Base-by-base conservation (phyloP, 306 rosid genomes). In the Benincasa hispida region DNA sequence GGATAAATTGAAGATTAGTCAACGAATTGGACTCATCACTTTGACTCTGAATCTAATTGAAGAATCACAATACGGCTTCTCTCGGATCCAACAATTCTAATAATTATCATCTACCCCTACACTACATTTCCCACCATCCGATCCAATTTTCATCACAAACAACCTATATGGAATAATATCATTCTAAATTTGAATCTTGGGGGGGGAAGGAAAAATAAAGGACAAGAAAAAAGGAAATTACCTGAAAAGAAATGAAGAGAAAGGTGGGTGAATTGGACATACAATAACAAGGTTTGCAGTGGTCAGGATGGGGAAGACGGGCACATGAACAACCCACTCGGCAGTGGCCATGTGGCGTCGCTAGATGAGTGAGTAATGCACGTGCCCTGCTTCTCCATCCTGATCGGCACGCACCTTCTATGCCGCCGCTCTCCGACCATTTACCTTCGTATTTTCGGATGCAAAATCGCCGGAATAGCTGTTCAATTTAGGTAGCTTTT, bases 301-400 rank as follows among this genome's bases (percentile, higher is more conserved):
- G 87, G 85, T 87, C 98, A 88, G 80, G 97, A 91, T 93, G 98
- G 98, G 81, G 94, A 91, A 93, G 98, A 86, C 66, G 97, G 96
- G 97, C 97, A 93, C 98, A 93, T 91, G 98, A 87, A 91, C 74
- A 58, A 87, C 97, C 75, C 92, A 91, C 97, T 88, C 93, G 80
- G 28, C 19, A 3, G 8, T 66, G 7, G n/a, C 45, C 48, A 34
- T 8, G 51, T 50, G 45, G 61, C 24, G 12, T 19, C 13, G 13
- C 17, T 12, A 19, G 2, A 3, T 5, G 74, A 30, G 77, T 75
- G 39, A 37, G 51, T 75, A 62, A 86, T 92, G 97, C 98, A 95
- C 99, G 99, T 95, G 99, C 99, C 98, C 98, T 95, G 99, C 99
- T 95, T 92, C 99, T 95, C 99, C 99, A 95, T 92, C 99, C 74